These are phyloP conservation scores for Xylariaceae sp. DNA, from an alignment of 2,329 filamentous ascomycete genomes.

Conservation along the genomic window DNA sequence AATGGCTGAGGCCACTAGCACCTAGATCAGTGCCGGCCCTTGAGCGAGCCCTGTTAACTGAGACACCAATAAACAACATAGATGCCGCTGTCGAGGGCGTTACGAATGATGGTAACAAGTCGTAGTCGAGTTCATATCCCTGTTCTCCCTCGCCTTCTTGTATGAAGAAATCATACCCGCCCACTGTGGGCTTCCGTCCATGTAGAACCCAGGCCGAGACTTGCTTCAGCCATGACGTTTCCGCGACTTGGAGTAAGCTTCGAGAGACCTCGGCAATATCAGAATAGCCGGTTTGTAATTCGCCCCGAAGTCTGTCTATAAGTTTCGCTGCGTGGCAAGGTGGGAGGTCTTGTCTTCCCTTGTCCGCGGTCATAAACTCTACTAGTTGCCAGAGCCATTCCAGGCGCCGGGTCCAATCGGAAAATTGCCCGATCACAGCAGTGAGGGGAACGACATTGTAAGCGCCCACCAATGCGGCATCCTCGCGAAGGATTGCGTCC, in stretches of 20 bases:
- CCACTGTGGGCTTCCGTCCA: conserved; percentile 73
- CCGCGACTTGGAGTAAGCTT: conserved; percentile 70
- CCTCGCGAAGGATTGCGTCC: conserved; percentile 66
- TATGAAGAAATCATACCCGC: conserved; percentile 84
- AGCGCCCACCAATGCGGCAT: conserved; percentile 77
- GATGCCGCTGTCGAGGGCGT: conserved; percentile 69
- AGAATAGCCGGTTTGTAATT: conserved; percentile 81
- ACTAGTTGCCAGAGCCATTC: conserved; percentile 79
- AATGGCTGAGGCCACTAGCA: conserved; percentile 52
- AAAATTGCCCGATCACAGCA: conserved; percentile 76
- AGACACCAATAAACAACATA: conserved; percentile 86
- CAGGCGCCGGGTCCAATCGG: conserved; percentile 78
- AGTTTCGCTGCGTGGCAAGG: conserved; percentile 64
- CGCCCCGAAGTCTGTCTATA: conserved; percentile 70
- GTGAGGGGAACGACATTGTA: conserved; percentile 93
- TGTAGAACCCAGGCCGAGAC: conserved; percentile 88
- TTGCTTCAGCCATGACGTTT: conserved; percentile 88
- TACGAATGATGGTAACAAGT: conserved; percentile 75
- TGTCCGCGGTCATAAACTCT: conserved; percentile 57
- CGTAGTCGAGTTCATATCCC: conserved; percentile 56
- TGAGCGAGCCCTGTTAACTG: conserved; percentile 74
- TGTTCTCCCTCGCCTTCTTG: conserved; percentile 45
- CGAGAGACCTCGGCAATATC: conserved; percentile 76
- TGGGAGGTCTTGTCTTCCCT: conserved; percentile 35
- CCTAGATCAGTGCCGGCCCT: conserved; percentile 44